phyloP scores from a whole-genome alignment of 192 early-diverging fungal species.

The Phycomyces blakesleeanus region DNA sequence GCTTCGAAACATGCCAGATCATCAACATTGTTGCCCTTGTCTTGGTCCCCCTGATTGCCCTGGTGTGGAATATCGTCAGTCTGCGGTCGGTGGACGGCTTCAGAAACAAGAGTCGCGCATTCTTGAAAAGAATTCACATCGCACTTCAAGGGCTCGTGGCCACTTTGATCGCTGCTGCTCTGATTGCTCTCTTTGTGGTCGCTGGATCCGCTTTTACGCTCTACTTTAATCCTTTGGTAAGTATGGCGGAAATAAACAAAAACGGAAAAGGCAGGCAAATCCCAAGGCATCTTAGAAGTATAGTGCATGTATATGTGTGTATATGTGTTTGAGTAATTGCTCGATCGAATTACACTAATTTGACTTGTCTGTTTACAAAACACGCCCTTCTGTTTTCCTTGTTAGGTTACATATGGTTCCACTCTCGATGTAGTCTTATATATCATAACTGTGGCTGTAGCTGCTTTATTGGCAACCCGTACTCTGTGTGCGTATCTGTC shows the following conservation, averaged over 20 bases:
- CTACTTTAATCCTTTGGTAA: constrained; percentile 8
- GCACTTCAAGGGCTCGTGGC: constrained; percentile 4
- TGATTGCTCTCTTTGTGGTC: background rate
- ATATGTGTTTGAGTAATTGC: too few relatives aligned
- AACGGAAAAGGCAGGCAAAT: too few relatives aligned
- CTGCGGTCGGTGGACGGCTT: background rate
- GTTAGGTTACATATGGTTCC: constrained; percentile 11
- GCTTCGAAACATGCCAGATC: constrained; percentile 20
- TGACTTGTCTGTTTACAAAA: too few relatives aligned
- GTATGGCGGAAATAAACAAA: too few relatives aligned
- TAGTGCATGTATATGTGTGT: too few relatives aligned
- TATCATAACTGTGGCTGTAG: background rate
- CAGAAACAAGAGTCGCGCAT: background rate
- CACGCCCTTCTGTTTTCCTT: too few relatives aligned
- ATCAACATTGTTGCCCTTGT: constrained; percentile 21
- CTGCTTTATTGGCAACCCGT: constrained; percentile 7
- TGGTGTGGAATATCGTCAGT: background rate
- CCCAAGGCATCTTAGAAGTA: too few relatives aligned
- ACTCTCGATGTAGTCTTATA: constrained; percentile 9
- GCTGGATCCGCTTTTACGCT: background rate
- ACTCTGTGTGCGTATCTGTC: background rate
- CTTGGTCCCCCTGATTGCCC: constrained; percentile 21
- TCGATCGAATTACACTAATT: too few relatives aligned
- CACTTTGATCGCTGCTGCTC: background rate
- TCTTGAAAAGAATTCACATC: background rate